A percentile compares a stretch with the other conserved stretches of the same genome.
These are phyloP conservation scores for Tubosaeta brunneosetosa DNA, from an alignment of 768 basidiomycete species.

Conservation along the genomic window DNA sequence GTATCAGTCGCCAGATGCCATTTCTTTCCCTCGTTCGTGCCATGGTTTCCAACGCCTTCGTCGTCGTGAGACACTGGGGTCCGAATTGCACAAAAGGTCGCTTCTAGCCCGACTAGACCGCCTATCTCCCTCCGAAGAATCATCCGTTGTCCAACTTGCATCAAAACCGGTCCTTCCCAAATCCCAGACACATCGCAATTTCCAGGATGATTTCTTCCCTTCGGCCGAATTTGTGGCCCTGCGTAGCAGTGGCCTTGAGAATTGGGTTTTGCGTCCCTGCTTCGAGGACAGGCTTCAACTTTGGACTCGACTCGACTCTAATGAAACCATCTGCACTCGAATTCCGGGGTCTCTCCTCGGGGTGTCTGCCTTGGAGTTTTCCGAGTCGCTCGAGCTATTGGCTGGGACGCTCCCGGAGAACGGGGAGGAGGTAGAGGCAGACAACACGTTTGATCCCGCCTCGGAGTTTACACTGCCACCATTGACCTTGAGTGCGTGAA, in stretches of 20 bases:
- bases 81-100: slow-evolving; percentile 45
- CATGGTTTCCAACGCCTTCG: slow-evolving; percentile 38
- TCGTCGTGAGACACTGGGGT: slow-evolving; percentile 38
- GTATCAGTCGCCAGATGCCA: slow-evolving; percentile 31
- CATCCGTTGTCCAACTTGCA: slow-evolving; percentile 43
- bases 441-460: slow-evolving; percentile 13
- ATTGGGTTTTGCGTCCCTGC: slow-evolving; percentile 70
- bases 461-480: slow-evolving; percentile 15
- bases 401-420: slow-evolving; percentile 40
- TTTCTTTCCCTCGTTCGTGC: slow-evolving; percentile 55
- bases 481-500: slow-evolving; percentile 17
- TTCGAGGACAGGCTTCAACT: slow-evolving; percentile 68
- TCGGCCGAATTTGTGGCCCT: slow-evolving; percentile 11
- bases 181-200: slow-evolving; percentile 32
- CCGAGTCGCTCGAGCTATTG: slow-evolving; percentile 60
- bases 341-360: slow-evolving; percentile 50
- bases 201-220: slow-evolving; percentile 25
- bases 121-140: slow-evolving; percentile 39
- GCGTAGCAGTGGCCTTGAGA: slow-evolving; percentile 52
- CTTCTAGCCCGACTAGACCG: slow-evolving; percentile 44
- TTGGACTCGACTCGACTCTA: slow-evolving; percentile 42
- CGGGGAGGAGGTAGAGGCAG: slow-evolving; percentile 8
- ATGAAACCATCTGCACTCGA: slow-evolving; percentile 32
- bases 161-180: slow-evolving; percentile 27
- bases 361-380: slow-evolving; percentile 70